Base-by-base conservation (phyloP, 495 filamentous ascomycete genomes). In the Aspergillus sclerotioniger region DNA sequence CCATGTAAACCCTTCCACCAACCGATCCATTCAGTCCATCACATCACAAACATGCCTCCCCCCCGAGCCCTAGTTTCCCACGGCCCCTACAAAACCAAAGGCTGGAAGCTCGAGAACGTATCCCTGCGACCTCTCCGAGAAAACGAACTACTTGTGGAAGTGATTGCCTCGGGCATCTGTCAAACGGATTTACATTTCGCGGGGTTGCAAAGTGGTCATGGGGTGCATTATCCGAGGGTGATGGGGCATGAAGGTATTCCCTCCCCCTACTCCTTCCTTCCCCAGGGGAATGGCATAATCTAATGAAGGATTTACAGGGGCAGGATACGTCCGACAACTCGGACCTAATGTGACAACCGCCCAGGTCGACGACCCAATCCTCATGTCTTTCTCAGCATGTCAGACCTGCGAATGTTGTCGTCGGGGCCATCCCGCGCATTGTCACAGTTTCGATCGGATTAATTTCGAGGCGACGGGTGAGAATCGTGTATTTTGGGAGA, bases 341-440 rank as follows among this genome's bases (percentile, higher is more conserved):
- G 80, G 80, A 17, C 67, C 68, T 32, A 58, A 65, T 1, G 68
- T 71, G 28, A 67, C 68, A 8, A 55, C 66, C n/a, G 66, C 77
- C 13, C 56, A 65, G 43, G 57, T 67, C 4, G 77, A 75, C 17
- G 78, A 82, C 62, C 66, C 71, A 16, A 77, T 78, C 51, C 65
- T 78, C 57, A 62, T 76, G 47, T 72, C 71, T 31, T 76, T 76
- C 59, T 67, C 66, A 6, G 59, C 66, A 43, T 76, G 74, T 63
- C 44, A 64, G 12, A 39, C 51, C 19, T 78, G 75, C 61, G 25
- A 54, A 35, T 55, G 32, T 8, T 69, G 63, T 46, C 15, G 15
- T 0, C 50, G 47, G 9, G 56, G 49, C 0, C 61, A 64, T 52
- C 61, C 60, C 16, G 63, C 61, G 0, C 54, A 64, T 17, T 76